Base-by-base conservation (phyloP, 306 rosid genomes). In the Lithocarpus polystachyus region DNA sequence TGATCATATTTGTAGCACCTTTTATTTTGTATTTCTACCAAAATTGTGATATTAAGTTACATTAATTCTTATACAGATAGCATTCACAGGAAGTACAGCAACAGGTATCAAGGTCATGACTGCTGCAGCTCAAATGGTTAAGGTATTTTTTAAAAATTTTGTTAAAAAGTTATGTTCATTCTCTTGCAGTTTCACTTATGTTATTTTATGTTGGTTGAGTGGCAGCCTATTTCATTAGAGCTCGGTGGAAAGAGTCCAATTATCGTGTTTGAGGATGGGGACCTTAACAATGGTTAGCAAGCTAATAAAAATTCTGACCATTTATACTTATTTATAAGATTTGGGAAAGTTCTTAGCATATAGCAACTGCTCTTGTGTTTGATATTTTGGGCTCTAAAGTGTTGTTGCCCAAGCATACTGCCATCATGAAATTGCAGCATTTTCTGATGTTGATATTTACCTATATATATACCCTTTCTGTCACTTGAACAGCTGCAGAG, bases 161-260 rank as follows among this genome's bases (percentile, higher is more conserved):
- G 53, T 48, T 11, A 12, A 48, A 48, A 48, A 48, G 53, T 48
- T 48, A 12, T 48, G 53, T 13, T 1, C 53, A 48, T 48, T 48
- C 45, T 48, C 53, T 48, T 12, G 53, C 53, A 48, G 53, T 48
- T 48, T 48, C 4, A 3, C 53, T 48, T 48, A 48, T 48, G 53
- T 48, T 13, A 35, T 55, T 51, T 19, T 33, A 69, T 81, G 61
- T 85, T 81, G 79, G 85, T 86, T 80, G 52, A 75, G 53, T 84
- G 89, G 83, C 87, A 95, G 99, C 98, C 98, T 76, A 97, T 93
- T 75, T 90, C 99, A 4, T 77, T 95, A 71, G 99, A 95, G 92
- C 96, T 95, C 40, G 99, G 99, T 77, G 99, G 99, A 13, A 95
- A 95, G 86, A 84, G 98, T 85, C 99, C 98, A 6, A 80, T 95